phyloP scores from a whole-genome alignment of 2,329 filamentous ascomycete genomes.

The Aspergillus jensenii region DNA sequence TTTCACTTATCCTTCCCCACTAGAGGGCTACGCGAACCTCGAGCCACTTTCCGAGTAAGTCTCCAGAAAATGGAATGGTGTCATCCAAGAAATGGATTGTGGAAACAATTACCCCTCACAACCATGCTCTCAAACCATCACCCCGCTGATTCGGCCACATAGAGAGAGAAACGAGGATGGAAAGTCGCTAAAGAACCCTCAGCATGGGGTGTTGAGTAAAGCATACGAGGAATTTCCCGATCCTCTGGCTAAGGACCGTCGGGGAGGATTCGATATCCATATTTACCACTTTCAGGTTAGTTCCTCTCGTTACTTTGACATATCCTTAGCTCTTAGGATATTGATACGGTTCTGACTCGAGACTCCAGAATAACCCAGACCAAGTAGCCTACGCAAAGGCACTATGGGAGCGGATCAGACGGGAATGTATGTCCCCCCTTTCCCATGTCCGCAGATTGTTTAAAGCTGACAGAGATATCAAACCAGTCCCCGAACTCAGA shows the following conservation, averaged over 20 bases:
- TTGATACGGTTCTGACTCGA: not conserved
- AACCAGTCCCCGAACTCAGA: conserved; percentile 71
- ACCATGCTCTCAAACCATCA: not conserved
- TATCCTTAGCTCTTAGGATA: not conserved
- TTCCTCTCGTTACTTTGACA: not conserved
- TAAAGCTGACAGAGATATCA: not conserved
- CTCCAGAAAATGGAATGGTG: not conserved
- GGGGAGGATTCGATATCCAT: conserved; percentile 82
- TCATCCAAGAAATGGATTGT: not conserved
- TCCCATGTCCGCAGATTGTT: not conserved
- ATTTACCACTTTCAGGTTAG: conserved; percentile 71
- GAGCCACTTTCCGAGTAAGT: conserved; percentile 48
- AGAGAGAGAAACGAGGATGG: conserved; percentile 68
- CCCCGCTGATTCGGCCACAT: not conserved
- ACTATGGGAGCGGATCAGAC: conserved; percentile 74
- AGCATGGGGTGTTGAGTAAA: conserved; percentile 59
- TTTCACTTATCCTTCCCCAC: conserved; percentile 57
- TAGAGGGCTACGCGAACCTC: conserved; percentile 52
- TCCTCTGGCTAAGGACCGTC: conserved; percentile 64
- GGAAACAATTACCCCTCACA: not conserved
- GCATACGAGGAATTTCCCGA: conserved; percentile 70
- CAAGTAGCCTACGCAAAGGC: conserved; percentile 69
- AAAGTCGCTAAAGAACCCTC: conserved; percentile 72
- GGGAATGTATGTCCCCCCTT: conserved; percentile 63
- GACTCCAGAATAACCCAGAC: conserved; percentile 52